A percentile compares a stretch with the other conserved stretches of the same genome.
Evolutionary conservation across 2,329 filamentous ascomycete species (phyloP).

Genomic region (Fusarium fujikuroi): DNA sequence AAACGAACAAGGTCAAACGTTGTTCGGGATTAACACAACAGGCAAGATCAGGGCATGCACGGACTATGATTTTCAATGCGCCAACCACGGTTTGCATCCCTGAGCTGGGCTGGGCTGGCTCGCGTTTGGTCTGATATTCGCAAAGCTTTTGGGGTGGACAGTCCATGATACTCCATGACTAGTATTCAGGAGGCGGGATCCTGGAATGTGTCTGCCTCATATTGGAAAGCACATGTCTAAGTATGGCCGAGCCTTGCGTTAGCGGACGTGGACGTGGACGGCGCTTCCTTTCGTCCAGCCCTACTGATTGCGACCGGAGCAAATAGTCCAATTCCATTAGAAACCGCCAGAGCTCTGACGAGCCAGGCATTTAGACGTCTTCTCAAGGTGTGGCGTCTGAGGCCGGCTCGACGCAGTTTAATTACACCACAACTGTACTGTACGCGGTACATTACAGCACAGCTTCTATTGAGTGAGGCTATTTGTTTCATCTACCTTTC

Average conservation of each 20-base stretch:
- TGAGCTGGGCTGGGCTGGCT: not conserved
- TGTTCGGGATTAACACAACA: constrained; percentile 18
- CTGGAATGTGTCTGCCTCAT: constrained; percentile 10
- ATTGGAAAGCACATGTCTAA: not conserved
- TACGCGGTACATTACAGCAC: not conserved
- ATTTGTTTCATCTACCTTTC: not conserved
- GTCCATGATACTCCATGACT: constrained; percentile 11
- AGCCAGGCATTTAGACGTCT: not conserved
- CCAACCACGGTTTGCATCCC: constrained; percentile 14
- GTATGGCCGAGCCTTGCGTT: not conserved
- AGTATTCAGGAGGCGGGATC: constrained; percentile 12
- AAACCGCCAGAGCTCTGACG: not conserved
- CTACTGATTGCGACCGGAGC: constrained; percentile 10
- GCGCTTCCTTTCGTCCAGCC: constrained; percentile 1
- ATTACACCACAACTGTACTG: not conserved
- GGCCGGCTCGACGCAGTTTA: not conserved
- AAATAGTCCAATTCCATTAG: constrained; percentile 15
- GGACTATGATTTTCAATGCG: constrained; percentile 37
- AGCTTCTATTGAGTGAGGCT: not conserved
- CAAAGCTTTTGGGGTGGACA: constrained; percentile 21
- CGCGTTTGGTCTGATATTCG: not conserved
- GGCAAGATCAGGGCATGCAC: constrained; percentile 33
- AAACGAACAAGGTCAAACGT: constrained; percentile 7
- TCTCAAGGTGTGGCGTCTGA: not conserved
- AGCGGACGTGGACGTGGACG: not conserved